These are phyloP conservation scores for Batkoa obscura DNA, from an alignment of 371 early-diverging fungal genomes.

Conservation along the genomic window DNA sequence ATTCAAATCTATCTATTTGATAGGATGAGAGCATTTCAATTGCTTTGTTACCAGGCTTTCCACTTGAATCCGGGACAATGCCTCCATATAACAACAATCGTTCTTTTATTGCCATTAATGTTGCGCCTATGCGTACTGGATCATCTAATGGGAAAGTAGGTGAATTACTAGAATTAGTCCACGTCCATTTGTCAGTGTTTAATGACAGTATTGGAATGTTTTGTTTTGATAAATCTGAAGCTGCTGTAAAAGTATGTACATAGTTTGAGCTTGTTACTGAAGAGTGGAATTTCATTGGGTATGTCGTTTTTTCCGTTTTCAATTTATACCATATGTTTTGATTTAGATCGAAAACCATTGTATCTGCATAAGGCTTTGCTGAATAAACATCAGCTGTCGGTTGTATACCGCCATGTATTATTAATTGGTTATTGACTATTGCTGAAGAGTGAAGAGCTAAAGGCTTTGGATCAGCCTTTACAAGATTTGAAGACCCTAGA, in stretches of 20 bases:
- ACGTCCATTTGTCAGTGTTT: not conserved
- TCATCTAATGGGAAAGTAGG: not conserved
- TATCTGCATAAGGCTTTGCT: too few species aligned
- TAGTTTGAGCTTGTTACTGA: not conserved
- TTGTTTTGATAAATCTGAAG: not conserved
- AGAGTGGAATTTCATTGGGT: slow-evolving; percentile 2
- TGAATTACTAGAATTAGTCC: not conserved
- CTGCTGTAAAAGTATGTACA: not conserved
- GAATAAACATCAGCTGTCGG: too few species aligned
- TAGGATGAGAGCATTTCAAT: not conserved
- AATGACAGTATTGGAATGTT: not conserved
- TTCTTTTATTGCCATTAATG: not conserved
- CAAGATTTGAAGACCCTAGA: too few species aligned
- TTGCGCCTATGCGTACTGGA: not conserved
- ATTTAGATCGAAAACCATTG: too few species aligned
- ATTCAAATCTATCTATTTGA: not conserved
- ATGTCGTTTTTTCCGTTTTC: too few species aligned
- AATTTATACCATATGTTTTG: too few species aligned
- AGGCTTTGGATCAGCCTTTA: too few species aligned
- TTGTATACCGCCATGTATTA: too few species aligned
- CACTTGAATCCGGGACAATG: not conserved
- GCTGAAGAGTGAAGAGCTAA: too few species aligned
- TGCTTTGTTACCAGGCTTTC: not conserved
- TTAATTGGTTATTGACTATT: too few species aligned
- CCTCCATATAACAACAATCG: slow-evolving; percentile 2